These are phyloP conservation scores for Sequoia sempervirens DNA, from an alignment of 75 land plant species.

Conservation along the genomic window DNA sequence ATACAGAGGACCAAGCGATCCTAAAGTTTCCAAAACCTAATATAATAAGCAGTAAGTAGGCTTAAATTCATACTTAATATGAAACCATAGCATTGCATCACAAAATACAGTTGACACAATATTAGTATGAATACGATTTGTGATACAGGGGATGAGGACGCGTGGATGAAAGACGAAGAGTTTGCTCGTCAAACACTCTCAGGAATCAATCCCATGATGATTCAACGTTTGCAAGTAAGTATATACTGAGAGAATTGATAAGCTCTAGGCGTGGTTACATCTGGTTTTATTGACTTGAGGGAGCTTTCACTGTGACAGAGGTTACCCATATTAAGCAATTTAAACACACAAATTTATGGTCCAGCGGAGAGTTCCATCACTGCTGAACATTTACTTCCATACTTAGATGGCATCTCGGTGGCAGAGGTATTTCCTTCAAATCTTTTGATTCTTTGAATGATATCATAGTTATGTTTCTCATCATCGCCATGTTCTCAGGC, in stretches of 20 bases:
- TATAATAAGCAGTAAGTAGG: not conserved
- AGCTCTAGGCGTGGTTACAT: no score
- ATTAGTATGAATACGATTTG: not conserved
- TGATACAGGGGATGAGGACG: constrained; percentile 13
- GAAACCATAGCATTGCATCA: no score
- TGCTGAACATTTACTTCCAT: no score
- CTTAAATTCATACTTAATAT: not conserved
- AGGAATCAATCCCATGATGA: constrained; percentile 34
- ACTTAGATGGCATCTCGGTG: no score
- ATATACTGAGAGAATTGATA: not conserved
- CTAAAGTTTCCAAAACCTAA: constrained; percentile 3
- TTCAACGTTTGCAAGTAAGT: constrained; percentile 12
- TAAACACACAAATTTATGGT: no score
- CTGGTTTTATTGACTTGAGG: no score
- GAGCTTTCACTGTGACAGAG: no score
- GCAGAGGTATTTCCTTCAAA: no score
- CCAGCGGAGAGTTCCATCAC: no score
- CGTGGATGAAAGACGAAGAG: constrained; percentile 31
- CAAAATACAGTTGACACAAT: not conserved
- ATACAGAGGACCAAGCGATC: not conserved
- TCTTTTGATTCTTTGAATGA: no score
- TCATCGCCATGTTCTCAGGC: constrained; percentile 15
- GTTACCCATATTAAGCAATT: no score
- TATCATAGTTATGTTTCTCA: no score
- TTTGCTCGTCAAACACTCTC: constrained; percentile 34